Base-by-base conservation (phyloP, 2,329 filamentous ascomycete species). In the Colletotrichum godetiae region DNA sequence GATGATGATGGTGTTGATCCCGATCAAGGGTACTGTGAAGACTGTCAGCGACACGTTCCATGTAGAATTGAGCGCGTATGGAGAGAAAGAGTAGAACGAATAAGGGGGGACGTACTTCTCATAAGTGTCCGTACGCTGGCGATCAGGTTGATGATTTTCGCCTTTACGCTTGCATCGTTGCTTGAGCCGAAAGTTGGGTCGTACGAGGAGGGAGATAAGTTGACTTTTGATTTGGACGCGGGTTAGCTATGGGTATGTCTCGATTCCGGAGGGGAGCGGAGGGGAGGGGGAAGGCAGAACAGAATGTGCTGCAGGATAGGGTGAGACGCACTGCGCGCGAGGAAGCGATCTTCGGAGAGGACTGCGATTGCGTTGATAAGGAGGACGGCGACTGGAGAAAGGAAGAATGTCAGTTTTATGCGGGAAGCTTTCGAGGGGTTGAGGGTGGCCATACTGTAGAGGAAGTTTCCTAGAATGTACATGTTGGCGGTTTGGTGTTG, bases 281-380 rank as follows among this genome's bases (percentile, higher is more conserved):
- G 27, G 27, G 27, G 27, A 4, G 27, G 27, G 27, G 27, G 27
- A 4, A 29, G 53, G 27, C 10, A 24, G 5, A 29, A 29, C 24
- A 31, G 42, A 12, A 19, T 24, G n/a, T 33, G 15, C 10, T 11
- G 37, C 15, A 29, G 42, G 8, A 35, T n/a, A 35, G 56, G 31
- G 60, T 46, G 22, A 31, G 42, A 74, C 83, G 76, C 81, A 85
- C 83, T 97, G 78, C 82, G 92, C 85, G 93, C 84, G 77, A 98
- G 93, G 84, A 98, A 98, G 75, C 95, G 93, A 85, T 98, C 95
- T 90, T 98, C 95, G 78, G 95, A 97, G 76, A 98, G 93, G 80
- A 98, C 92, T 76, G 95, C 95, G 81, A 98, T 93, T 77, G 95
- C 94, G 84, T 99, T 99, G 84, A 97, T 92, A 81, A 98, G 90